Conservation (phyloP, 163 green algal genomes). For the Scenedesmus sp. region DNA sequence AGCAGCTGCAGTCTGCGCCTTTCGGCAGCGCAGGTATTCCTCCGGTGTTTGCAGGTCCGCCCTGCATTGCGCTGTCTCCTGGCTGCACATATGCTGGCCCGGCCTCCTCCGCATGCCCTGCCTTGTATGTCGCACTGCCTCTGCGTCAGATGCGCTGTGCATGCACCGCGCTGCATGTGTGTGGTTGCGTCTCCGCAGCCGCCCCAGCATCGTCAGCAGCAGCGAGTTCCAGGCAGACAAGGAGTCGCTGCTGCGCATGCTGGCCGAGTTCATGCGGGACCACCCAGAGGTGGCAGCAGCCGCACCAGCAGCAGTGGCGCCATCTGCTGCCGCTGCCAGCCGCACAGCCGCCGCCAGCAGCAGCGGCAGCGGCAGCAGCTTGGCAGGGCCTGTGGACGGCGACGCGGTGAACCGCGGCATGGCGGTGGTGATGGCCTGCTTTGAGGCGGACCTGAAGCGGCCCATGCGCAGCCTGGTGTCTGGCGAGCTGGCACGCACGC, state of each 20-base stretch:
- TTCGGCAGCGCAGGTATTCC: too few species aligned
- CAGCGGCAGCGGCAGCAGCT: slow-evolving; percentile 24
- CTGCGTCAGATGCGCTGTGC: neutral
- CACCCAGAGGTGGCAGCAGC: slow-evolving; percentile 30
- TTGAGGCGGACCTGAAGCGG: slow-evolving; percentile 87
- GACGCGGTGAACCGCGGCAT: slow-evolving; percentile 39
- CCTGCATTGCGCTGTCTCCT: too few species aligned
- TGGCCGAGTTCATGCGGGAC: slow-evolving; percentile 81
- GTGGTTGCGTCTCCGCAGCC: slow-evolving; percentile 22
- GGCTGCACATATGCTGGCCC: neutral
- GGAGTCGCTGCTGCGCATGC: slow-evolving; percentile 86
- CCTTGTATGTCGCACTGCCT: neutral
- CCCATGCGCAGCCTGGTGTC: slow-evolving; percentile 85
- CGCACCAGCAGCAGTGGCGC: slow-evolving; percentile 22
- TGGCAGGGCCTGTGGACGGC: neutral
- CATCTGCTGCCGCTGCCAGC: neutral
- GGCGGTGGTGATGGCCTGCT: slow-evolving; percentile 88
- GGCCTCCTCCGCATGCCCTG: neutral
- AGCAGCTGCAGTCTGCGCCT: too few species aligned
- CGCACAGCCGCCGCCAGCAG: neutral
- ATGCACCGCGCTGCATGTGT: neutral
- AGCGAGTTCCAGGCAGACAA: slow-evolving; percentile 80
- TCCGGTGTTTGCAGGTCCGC: too few species aligned
- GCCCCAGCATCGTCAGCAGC: slow-evolving; percentile 76
- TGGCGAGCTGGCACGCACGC: slow-evolving; percentile 81